Evolutionary conservation across 345 rosid genomes (phyloP).

Genomic region (Ceriops zippeliana): DNA sequence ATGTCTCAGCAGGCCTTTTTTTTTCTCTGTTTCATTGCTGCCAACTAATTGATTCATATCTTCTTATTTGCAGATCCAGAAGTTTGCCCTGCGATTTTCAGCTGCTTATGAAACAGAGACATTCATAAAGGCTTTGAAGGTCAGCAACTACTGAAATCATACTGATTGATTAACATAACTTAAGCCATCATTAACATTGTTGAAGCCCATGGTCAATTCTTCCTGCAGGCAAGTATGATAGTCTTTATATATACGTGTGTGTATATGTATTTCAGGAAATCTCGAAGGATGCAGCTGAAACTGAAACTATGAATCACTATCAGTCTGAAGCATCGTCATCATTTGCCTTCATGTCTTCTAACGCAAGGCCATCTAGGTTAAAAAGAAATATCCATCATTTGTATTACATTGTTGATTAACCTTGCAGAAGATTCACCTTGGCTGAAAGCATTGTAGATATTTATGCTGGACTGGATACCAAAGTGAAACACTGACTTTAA

Average conservation of each 20-base stretch:
- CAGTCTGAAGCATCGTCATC: conserved; percentile 46
- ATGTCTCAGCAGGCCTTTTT: too few species aligned
- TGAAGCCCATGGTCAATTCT: not conserved
- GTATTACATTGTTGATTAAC: conserved; percentile 1
- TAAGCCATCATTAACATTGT: not conserved
- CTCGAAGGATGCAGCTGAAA: conserved; percentile 31
- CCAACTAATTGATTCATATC: conserved; percentile 6
- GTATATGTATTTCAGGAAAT: conserved; percentile 36
- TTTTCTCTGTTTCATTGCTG: not conserved
- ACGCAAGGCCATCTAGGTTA: conserved; percentile 40
- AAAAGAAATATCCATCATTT: conserved; percentile 7
- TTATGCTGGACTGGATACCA: not conserved
- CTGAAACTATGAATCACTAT: conserved; percentile 32
- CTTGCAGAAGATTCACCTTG: conserved; percentile 1
- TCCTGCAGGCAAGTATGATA: conserved; percentile 10
- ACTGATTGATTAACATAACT: not conserved
- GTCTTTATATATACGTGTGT: not conserved
- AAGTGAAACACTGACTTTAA: conserved; percentile 10
- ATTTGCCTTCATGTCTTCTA: conserved; percentile 41
- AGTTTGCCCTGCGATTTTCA: conserved; percentile 68
- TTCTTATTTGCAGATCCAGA: conserved; percentile 61
- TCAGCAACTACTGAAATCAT: conserved; percentile 2
- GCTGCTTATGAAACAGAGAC: conserved; percentile 47
- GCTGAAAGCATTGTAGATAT: not conserved
- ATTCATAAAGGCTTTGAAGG: conserved; percentile 59